phyloP scores from a whole-genome alignment of 1,284 basidiomycete genomes.

The Leccinum laetum region DNA sequence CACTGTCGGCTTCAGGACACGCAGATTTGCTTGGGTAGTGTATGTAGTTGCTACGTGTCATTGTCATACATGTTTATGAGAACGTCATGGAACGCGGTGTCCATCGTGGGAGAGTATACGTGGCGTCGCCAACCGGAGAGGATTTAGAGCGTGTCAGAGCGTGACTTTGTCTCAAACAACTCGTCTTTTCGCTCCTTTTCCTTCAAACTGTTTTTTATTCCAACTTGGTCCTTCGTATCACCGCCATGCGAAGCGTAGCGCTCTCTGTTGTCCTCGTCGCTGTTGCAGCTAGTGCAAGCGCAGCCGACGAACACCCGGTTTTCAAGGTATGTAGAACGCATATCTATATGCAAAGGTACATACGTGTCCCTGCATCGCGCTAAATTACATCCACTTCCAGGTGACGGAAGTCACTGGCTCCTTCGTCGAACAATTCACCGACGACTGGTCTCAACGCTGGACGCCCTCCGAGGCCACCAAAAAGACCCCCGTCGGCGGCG shows the following conservation, averaged over 20 bases:
- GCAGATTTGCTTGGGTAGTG: conserved; percentile 78
- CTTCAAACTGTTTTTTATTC: conserved; percentile 32
- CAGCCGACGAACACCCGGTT: conserved; percentile 59
- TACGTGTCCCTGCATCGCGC: conserved; percentile 5
- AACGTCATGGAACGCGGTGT: conserved; percentile 14
- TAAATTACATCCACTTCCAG: conserved; percentile 40
- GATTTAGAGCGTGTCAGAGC: conserved; percentile 34
- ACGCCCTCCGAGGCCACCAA: conserved; percentile 97
- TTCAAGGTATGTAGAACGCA: conserved; percentile 55
- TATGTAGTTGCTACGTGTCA: not conserved
- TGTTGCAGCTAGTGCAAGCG: conserved; percentile 60
- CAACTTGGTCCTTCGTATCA: conserved; percentile 62
- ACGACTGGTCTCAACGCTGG: conserved; percentile 92
- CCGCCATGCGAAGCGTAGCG: conserved; percentile 79
- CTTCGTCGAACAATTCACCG: conserved; percentile 97
- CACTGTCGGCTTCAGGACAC: conserved; percentile 88
- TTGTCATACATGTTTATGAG: not conserved
- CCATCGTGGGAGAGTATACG: conserved; percentile 45
- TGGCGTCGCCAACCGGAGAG: conserved; percentile 41
- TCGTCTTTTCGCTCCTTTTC: conserved; percentile 35
- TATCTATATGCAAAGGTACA: not conserved
- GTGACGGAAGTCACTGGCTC: conserved; percentile 84
- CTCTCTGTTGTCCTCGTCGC: conserved; percentile 69
- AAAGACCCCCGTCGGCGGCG: conserved; percentile 91
- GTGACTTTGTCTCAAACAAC: conserved; percentile 16